Evolutionary conservation across 805 yeast species (phyloP).

Genomic region (Wickerhamiella musiphila): DNA sequence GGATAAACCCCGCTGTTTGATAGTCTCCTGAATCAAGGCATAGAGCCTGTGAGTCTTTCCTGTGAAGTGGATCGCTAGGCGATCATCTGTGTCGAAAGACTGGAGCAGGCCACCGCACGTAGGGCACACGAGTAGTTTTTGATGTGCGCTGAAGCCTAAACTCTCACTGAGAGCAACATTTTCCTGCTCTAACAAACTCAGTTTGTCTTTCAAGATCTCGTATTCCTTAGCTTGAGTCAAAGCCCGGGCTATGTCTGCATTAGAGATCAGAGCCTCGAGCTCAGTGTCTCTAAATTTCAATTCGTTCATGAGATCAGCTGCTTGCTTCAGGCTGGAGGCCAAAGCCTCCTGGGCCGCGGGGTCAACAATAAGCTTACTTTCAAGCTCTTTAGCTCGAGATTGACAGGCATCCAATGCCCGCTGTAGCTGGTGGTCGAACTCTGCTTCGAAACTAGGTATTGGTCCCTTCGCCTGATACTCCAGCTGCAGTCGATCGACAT

Average conservation of each 20-base stretch:
- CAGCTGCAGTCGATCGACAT: conserved; percentile 53
- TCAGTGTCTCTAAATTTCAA: conserved; percentile 4
- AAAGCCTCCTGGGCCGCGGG: conserved; percentile 46
- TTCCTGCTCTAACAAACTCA: conserved; percentile 29
- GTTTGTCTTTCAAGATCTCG: conserved; percentile 1
- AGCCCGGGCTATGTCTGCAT: conserved; percentile 21
- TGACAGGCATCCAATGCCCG: conserved; percentile 51
- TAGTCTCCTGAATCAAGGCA: no score
- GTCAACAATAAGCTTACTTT: conserved; percentile 48
- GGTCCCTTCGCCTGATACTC: conserved; percentile 32
- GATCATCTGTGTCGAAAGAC: conserved; percentile 67
- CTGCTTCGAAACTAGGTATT: conserved; percentile 30
- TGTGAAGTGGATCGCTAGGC: conserved; percentile 75
- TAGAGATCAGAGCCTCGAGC: conserved; percentile 8
- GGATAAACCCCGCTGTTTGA: no score
- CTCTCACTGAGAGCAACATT: conserved; percentile 48
- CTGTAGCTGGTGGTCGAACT: conserved; percentile 30
- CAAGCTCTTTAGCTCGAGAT: conserved; percentile 42
- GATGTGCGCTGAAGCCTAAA: conserved; percentile 73
- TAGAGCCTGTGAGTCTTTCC: conserved; percentile 91
- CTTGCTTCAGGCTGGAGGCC: conserved; percentile 11
- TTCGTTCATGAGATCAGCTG: not conserved
- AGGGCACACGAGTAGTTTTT: conserved; percentile 77
- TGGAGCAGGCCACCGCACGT: conserved; percentile 82
- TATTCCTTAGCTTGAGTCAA: conserved; percentile 14